Evolutionary conservation across 257 asterid genomes (phyloP), one percentile per base, ranked within the genome.

Genomic region (Gentiana dahurica): DNA sequence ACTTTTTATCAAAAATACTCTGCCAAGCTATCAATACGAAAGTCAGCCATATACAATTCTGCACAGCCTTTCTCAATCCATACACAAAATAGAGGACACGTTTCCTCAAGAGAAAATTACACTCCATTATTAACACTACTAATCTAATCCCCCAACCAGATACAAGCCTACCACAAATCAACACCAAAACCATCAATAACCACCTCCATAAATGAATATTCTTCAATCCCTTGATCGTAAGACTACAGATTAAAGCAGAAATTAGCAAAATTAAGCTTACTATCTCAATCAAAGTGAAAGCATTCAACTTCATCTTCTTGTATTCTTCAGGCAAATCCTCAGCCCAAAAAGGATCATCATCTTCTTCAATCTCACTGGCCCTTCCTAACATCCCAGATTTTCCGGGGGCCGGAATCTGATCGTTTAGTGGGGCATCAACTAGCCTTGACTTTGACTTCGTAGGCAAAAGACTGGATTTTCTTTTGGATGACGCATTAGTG

Each of bases 61-160:
- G 95, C 38, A 84, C 96, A 1, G 96, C 73, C 4, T 79, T 87
- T 61, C 96, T 77, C 77, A 90, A 53, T 0, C 95, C 97, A 56
- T 90, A 90, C 0, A 90, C 90, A 51, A 90, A 90, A 68, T 86
- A 90, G 66, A 90, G 51, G 41, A 87, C 96, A n/a, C 88, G 73
- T 65, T 84, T 90, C 0, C 96, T 76, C 55, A 82, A 61, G 5
- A 90, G 61, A 24, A 84, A 84, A 52, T 77, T 90, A 60, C 94
- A 44, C 64, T 90, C 96, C 5, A 86, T 75, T 0, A 78, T 66
- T 54, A 82, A 81, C 32, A 90, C 94, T n/a, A 71, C 78, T 5
- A 82, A 55, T 59, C 91, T 58, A 51, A 90, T 73, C 13, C 63
- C 88, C 90, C 95, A 87, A 1, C 97, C 97, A 1, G 96, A 87